Evolutionary conservation across 148 eudicot species (phyloP).

Genomic region (Rhododendron williamsianum): DNA sequence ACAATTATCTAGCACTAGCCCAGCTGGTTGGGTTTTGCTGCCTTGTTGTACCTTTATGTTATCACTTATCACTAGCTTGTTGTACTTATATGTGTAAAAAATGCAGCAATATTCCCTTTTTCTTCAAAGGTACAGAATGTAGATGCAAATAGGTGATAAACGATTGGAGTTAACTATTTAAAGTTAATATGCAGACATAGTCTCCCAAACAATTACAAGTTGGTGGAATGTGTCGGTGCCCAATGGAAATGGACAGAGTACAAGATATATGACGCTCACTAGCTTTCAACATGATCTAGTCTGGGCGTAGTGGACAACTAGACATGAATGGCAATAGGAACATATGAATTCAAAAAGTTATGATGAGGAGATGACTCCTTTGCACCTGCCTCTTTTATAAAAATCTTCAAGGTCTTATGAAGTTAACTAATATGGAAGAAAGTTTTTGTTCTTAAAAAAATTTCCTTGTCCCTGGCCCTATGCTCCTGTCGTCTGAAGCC

Average conservation of each 20-base stretch:
- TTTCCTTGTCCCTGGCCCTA: not conserved
- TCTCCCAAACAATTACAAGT: not conserved
- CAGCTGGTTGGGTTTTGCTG: not conserved
- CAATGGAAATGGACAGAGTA: not conserved
- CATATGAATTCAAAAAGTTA: not conserved
- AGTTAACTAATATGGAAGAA: not conserved
- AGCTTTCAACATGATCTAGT: not conserved
- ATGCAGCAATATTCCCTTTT: not conserved
- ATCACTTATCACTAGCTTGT: too few relatives aligned
- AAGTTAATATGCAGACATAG: not conserved
- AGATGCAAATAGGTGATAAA: not conserved
- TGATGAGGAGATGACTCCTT: not conserved
- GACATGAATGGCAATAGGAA: not conserved
- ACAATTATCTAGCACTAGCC: too few relatives aligned
- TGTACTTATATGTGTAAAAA: not conserved
- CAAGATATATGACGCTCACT: not conserved
- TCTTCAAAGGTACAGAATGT: not conserved
- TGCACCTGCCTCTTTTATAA: not conserved
- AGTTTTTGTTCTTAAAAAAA: not conserved
- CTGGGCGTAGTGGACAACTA: too few relatives aligned
- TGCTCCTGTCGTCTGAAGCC: not conserved
- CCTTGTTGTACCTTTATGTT: not conserved
- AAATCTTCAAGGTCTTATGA: not conserved
- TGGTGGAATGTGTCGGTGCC: not conserved
- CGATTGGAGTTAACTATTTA: not conserved